Conservation (phyloP, 169 alveolate genomes). For the Eimeria falciformis region DNA sequence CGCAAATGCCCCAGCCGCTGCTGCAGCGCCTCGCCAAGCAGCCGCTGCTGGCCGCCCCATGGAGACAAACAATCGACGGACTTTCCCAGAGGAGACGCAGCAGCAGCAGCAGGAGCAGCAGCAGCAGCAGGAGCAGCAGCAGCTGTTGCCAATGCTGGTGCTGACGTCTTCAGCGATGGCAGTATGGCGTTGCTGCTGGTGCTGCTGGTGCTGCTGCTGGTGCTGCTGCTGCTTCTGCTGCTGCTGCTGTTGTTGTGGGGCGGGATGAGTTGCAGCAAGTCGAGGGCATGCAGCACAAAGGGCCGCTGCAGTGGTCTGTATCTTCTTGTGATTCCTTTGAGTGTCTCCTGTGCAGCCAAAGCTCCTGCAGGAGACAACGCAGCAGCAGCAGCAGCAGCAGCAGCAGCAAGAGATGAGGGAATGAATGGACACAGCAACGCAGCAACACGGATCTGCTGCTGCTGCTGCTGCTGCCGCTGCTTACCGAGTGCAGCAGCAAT, state of each 20-base stretch:
- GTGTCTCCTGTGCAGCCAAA: conserved; percentile 75
- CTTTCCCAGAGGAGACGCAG: background rate
- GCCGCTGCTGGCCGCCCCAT: conserved; percentile 73
- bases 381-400: background rate
- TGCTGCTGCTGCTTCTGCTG: conserved; percentile 9
- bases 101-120: background rate
- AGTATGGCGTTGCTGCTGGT: background rate
- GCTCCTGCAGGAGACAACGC: conserved; percentile 66
- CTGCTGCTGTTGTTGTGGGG: conserved; percentile 11
- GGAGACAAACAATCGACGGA: conserved; percentile 6
- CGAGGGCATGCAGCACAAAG: conserved; percentile 65
- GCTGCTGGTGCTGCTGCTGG: conserved; percentile 34
- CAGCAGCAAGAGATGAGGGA: background rate
- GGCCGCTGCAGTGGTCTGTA: conserved; percentile 73
- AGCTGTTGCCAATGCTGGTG: background rate
- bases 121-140: background rate
- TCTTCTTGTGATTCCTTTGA: conserved; percentile 71
- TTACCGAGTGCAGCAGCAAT: conserved; percentile 72
- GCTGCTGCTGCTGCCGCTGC: background rate
- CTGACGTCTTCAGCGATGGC: background rate
- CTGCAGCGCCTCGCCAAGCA: conserved; percentile 69
- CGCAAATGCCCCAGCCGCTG: conserved; percentile 77
- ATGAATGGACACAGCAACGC: background rate
- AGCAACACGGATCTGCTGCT: conserved; percentile 4
- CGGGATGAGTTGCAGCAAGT: conserved; percentile 1